Evolutionary conservation across 2,329 filamentous ascomycete genomes (phyloP), one percentile per base, ranked within the genome.

Genomic region (Nemania sp.): DNA sequence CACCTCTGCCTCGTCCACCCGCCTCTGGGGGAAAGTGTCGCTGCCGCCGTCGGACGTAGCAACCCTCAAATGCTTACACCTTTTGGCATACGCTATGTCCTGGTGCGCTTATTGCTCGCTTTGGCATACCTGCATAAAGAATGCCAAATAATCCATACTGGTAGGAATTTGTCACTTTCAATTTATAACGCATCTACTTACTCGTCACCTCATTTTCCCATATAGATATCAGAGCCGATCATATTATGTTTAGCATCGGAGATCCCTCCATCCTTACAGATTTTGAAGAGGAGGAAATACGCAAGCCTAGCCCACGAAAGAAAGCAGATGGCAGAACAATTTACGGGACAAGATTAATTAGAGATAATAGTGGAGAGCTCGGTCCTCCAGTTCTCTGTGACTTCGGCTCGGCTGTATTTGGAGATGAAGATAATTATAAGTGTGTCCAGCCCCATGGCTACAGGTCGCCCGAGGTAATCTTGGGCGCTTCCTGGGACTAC

Each of bases 1-100:
- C 47, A 60, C 22, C 10, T 38, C 11, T 32, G 29, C 45, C 45
- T 60, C 5, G 45, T 26, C 5, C 56, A 60, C 13, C 56, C 43
- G 2, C 56, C 56, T 45, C 10, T 32, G 10, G 4, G 10, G 4
- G 29, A 4, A 32, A 32, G 29, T 32, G 29, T 32, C 10, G 29
- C 29, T 5, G 29, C 4, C 29, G 10, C 29, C 29, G 10, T 32
- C 10, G 4, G 10, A 4, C 10, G 10, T 4, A 32, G 29, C 29
- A 4, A 10, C 10, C 10, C 29, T 4, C 10, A 32, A 32, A 32
- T n/a, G 29, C 29, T 32, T 32, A 4, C 29, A 32, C 4, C 29
- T 32, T 32, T 32, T 5, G 29, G 29, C 29, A 4, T 32, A 32
- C 29, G 29, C 5, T 32, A 5, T 45, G 41, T 45, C 7, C 7